phyloP scores from a whole-genome alignment of 2,329 filamentous ascomycete species.

The Nemania bipapillata region DNA sequence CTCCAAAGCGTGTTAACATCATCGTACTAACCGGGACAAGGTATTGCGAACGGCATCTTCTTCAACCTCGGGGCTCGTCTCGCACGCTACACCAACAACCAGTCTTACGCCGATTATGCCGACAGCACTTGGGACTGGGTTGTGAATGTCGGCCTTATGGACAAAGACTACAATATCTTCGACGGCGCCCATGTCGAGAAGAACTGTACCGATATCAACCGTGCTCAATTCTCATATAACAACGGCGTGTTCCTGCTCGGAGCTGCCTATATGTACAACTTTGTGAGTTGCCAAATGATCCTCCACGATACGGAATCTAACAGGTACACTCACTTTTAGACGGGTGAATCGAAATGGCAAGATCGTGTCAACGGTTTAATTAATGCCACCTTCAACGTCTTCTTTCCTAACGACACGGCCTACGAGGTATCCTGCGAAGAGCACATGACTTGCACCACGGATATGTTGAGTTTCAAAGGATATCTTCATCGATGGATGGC shows the following conservation, averaged over 20 bases:
- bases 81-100: slow-evolving; percentile 70
- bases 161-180: slow-evolving; percentile 58
- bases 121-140: slow-evolving; percentile 69
- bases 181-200: slow-evolving; percentile 61
- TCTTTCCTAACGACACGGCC: slow-evolving; percentile 62
- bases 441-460: slow-evolving; percentile 62
- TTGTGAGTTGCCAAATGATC: slow-evolving; percentile 48
- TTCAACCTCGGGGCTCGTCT: slow-evolving; percentile 67
- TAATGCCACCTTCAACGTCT: slow-evolving; percentile 59
- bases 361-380: slow-evolving; percentile 62
- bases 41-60: slow-evolving; percentile 61
- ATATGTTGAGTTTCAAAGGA: slow-evolving; percentile 70
- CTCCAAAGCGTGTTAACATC: too few relatives aligned
- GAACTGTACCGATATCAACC: slow-evolving; percentile 62
- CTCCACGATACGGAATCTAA: slow-evolving; percentile 7
- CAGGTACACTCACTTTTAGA: slow-evolving; percentile 42
- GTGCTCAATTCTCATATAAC: slow-evolving; percentile 66
- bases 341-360: slow-evolving; percentile 58
- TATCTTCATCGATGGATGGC: slow-evolving; percentile 66
- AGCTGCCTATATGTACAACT: slow-evolving; percentile 57
- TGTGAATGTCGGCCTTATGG: slow-evolving; percentile 59
- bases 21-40: slow-evolving; percentile 41
- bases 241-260: slow-evolving; percentile 62
- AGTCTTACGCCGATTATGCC: slow-evolving; percentile 72
- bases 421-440: slow-evolving; percentile 66